phyloP scores from a whole-genome alignment of 108 stramenopile genomes.

The Epipyxis sp. region DNA sequence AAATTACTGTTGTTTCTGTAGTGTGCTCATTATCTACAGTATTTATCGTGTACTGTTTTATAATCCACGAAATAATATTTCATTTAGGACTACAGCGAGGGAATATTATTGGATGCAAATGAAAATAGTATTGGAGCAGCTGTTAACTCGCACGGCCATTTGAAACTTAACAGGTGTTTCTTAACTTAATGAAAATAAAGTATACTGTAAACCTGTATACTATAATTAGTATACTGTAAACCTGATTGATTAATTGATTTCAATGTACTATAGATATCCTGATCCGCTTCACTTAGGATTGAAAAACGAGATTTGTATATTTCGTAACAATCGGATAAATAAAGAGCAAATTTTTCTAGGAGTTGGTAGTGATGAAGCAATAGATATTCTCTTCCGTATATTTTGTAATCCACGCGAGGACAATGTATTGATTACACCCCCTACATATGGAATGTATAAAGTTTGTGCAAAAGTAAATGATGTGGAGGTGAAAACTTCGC shows the following conservation, averaged over 20 bases:
- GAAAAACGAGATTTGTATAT: slow-evolving; percentile 67
- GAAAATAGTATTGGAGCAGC: slow-evolving; percentile 86
- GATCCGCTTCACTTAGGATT: slow-evolving; percentile 76
- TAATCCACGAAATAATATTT: neutral
- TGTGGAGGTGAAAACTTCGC: slow-evolving; percentile 67
- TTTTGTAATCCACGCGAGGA: slow-evolving; percentile 67
- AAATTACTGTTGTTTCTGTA: too few species aligned
- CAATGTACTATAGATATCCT: slow-evolving; percentile 80
- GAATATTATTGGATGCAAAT: slow-evolving; percentile 89
- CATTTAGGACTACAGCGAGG: slow-evolving; percentile 69
- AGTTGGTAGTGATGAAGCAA: slow-evolving; percentile 92
- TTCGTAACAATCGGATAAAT: slow-evolving; percentile 53
- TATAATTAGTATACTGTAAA: too few species aligned
- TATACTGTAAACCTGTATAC: too few species aligned
- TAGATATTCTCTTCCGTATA: slow-evolving; percentile 88
- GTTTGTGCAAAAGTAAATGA: slow-evolving; percentile 92
- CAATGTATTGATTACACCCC: slow-evolving; percentile 79
- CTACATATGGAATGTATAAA: slow-evolving; percentile 96
- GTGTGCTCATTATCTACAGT: too few species aligned
- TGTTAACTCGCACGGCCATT: neutral
- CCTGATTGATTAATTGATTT: slow-evolving; percentile 25
- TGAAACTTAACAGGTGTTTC: slow-evolving; percentile 60
- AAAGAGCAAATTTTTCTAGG: slow-evolving; percentile 87
- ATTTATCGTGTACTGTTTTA: too few species aligned
- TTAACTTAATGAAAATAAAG: too few species aligned